Conservation (phyloP, 257 asterid genomes). For the Perilla frutescens region DNA sequence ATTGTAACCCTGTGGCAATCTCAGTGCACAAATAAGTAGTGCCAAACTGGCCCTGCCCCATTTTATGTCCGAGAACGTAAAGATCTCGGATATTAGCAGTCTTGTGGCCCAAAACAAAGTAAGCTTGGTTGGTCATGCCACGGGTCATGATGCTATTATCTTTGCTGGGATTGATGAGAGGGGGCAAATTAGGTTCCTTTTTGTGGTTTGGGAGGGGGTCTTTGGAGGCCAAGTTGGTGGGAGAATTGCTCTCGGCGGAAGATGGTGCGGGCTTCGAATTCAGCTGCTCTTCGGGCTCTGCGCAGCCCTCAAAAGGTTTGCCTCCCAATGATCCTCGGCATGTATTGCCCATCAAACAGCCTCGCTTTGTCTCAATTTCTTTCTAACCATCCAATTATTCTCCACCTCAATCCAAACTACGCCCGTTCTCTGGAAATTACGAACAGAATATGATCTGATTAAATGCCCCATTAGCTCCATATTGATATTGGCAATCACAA, state of each 20-base stretch:
- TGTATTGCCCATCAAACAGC: slow-evolving; percentile 96
- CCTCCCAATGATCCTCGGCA: slow-evolving; percentile 92
- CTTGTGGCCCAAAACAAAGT: slow-evolving; percentile 73
- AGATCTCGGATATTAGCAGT: slow-evolving; percentile 81
- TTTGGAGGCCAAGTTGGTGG: slow-evolving; percentile 48
- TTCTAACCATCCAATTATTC: slow-evolving; percentile 35
- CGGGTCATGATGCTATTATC: slow-evolving; percentile 70
- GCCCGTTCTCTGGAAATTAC: slow-evolving; percentile 32
- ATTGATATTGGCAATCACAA: not conserved
- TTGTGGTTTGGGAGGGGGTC: slow-evolving; percentile 40
- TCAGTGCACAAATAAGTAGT: slow-evolving; percentile 83
- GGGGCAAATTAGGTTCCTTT: slow-evolving; percentile 42
- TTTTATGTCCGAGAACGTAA: slow-evolving; percentile 73
- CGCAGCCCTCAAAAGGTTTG: slow-evolving; percentile 64
- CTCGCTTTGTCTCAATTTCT: slow-evolving; percentile 35
- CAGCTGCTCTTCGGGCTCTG: slow-evolving; percentile 62
- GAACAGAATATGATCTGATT: not conserved
- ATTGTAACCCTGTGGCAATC: slow-evolving; percentile 57
- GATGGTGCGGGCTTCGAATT: slow-evolving; percentile 49
- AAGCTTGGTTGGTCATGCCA: slow-evolving; percentile 56
- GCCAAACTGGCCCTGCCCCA: slow-evolving; percentile 95
- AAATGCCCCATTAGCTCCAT: slow-evolving; percentile 24
- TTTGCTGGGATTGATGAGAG: slow-evolving; percentile 50
- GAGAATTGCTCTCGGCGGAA: slow-evolving; percentile 51
- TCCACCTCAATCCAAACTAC: slow-evolving; percentile 28